phyloP scores from a whole-genome alignment of 176 grass and related monocot genomes.

The Hyparrhenia diplandra region DNA sequence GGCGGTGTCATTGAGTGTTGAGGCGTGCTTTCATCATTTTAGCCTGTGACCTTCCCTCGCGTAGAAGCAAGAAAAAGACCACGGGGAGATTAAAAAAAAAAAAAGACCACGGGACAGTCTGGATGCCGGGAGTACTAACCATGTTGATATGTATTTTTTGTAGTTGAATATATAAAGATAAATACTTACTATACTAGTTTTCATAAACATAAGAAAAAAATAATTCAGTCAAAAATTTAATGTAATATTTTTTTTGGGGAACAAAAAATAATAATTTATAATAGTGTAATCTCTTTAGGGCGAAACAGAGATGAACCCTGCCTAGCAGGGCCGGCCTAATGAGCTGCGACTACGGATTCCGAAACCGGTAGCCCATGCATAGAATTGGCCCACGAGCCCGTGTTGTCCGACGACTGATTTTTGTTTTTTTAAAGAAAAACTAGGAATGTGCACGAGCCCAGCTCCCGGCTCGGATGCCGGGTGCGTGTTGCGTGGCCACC shows the following conservation, averaged over 20 bases:
- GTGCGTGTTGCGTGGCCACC: background rate
- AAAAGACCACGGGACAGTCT: background rate
- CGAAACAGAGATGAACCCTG: too few relatives aligned
- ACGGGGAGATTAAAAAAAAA: too few relatives aligned
- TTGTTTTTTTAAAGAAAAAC: too few relatives aligned
- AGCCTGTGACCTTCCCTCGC: slow-evolving; percentile 19
- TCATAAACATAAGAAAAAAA: too few relatives aligned
- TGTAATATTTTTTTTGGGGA: too few relatives aligned
- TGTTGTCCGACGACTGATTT: background rate
- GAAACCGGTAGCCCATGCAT: background rate
- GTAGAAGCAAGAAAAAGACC: slow-evolving; percentile 38
- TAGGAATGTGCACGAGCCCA: background rate
- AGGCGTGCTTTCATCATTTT: slow-evolving; percentile 9
- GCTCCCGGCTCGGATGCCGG: background rate
- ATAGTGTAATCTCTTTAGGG: too few relatives aligned
- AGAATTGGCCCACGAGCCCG: background rate
- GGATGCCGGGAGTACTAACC: too few relatives aligned
- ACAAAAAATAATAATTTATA: too few relatives aligned
- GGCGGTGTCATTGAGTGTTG: background rate
- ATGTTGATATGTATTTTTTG: too few relatives aligned
- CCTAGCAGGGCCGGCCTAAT: too few relatives aligned
- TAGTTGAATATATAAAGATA: background rate
- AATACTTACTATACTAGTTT: background rate
- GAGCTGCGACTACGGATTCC: too few relatives aligned
- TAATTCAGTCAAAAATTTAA: too few relatives aligned